Base-by-base conservation (phyloP, 2,329 filamentous ascomycete species). In the Huntiella bhutanensis region DNA sequence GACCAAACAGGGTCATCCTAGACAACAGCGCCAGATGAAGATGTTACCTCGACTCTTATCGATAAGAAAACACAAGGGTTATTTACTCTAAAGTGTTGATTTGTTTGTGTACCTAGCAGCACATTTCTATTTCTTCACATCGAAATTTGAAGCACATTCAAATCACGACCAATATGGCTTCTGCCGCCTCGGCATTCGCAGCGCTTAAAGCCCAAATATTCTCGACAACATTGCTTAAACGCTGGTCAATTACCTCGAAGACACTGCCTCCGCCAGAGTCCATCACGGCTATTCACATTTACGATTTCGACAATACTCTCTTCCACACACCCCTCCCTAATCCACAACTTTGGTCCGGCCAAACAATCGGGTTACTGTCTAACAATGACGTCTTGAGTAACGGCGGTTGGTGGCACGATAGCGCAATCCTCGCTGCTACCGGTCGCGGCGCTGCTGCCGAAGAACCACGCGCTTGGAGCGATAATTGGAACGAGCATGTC, bases 321-420 rank as follows among this genome's bases (percentile, higher is more conserved):
- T 98, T 98, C 66, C 77, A 80, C 55, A 93, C 83, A 11, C 91
- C 91, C 4, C 66, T 94, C 1, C 91, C 91, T 1, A 96, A 95
- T 57, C 75, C 78, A 3, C 80, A 85, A 54, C 61, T 98, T 57
- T 98, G 91, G 91, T 81, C 80, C 53, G 73, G 74, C 1, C 67
- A 70, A 32, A 88, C 85, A 0, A 75, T 93, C 43, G 84, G 85
- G 41, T 71, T 77, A 50, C 68, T 98, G 8, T 77, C 82, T 50
- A 77, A 70, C 41, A 78, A 82, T 53, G 82, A 92, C 53, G 69
- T 73, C 45, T 83, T 96, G 54, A 66, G 77, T 51, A 82, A 80
- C 53, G 88, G 87, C 53, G 86, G 88, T 52, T 98, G 91, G 91
- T 98, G 91, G 91, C 91, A 98, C 62, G 87, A 96, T 57, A 73